Base-by-base conservation (phyloP, 139 green algal genomes). In the Chlorella ohadii region DNA sequence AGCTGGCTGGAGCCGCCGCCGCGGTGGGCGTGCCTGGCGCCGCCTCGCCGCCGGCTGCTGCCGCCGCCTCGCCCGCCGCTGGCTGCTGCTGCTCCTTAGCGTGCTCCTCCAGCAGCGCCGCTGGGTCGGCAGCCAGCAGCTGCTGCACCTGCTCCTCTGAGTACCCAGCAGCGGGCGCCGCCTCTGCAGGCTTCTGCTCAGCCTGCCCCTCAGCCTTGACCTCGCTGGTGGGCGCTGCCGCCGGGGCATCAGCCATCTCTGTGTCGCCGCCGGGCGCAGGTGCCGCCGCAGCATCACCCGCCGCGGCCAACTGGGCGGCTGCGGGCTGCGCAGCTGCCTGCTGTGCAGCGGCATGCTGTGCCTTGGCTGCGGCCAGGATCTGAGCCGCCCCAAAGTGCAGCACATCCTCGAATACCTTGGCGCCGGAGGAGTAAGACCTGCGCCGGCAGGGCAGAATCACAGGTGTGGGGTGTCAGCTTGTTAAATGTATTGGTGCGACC, bases 321-420 rank as follows among this genome's bases (percentile, higher is more conserved):
- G 61, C 59, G 63, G 34, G 61, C 6, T 79, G 36, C 61, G 51
- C 59, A 36, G n/a, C 68, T n/a, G 63, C 83, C 57, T 80, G 63
- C 44, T 67, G 31, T 51, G 44, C 44, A 6, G 44, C 44, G 7
- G 44, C 44, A n/a, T n/a, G n/a, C n/a, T n/a, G n/a, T 9, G 44
- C 44, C 44, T 51, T 51, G 44, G 44, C 44, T 51, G 44, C 44
- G 7, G 44, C 44, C 75, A 96, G 95, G 15, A 96, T 82, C 72
- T 88, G 41, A 23, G 73, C 56, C 1, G 81, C 87, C 25, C 93
- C 94, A 85, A 89, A 93, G 17, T 84, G 81, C 12, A 96, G 87
- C 28, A 92, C 87, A 2, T 94, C 94, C 67, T 96, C 93, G 59
- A 96, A 82, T 38, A 93, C 78, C 55, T 66, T 66, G 51, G 77